phyloP scores from a whole-genome alignment of 75 land plant genomes.

The Chamaecyparis obtusa region DNA sequence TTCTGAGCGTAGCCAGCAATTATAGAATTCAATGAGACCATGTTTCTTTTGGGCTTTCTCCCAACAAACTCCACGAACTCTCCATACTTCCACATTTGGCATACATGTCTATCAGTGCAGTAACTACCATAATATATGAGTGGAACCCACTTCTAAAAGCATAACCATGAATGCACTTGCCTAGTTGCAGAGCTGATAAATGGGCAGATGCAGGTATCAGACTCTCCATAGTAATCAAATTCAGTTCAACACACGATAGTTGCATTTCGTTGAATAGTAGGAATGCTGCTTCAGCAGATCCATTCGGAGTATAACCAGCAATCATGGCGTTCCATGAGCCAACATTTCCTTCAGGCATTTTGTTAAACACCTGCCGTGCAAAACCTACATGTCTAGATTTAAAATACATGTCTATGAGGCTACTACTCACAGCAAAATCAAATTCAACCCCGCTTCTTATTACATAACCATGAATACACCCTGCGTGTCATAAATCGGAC shows the following conservation, averaged over 20 bases:
- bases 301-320: slow-evolving; percentile 27
- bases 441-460: slow-evolving; percentile 30
- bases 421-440: slow-evolving; percentile 25
- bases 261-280: slow-evolving; percentile 19
- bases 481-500: slow-evolving; percentile 28
- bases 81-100: slow-evolving; percentile 38
- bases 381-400: slow-evolving; percentile 41
- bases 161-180: slow-evolving; percentile 29
- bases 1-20: slow-evolving; percentile 31
- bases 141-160: slow-evolving; percentile 18
- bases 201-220: slow-evolving; percentile 28
- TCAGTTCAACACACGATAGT: slow-evolving; percentile 23
- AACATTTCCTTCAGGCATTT: background rate
- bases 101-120: slow-evolving; percentile 47
- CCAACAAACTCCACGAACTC: slow-evolving; percentile 24
- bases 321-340: slow-evolving; percentile 28
- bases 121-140: slow-evolving; percentile 24
- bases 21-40: slow-evolving; percentile 47
- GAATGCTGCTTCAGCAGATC: slow-evolving; percentile 15
- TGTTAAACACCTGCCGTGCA: slow-evolving; percentile 27
- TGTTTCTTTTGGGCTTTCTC: slow-evolving; percentile 21
- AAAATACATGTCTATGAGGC: slow-evolving; percentile 45
- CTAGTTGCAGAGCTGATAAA: slow-evolving; percentile 16
- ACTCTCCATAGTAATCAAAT: slow-evolving; percentile 17
- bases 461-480: slow-evolving; percentile 32